Evolutionary conservation across 306 rosid genomes (phyloP), one percentile per base, ranked within the genome.

Genomic region (Trifolium pratense): DNA sequence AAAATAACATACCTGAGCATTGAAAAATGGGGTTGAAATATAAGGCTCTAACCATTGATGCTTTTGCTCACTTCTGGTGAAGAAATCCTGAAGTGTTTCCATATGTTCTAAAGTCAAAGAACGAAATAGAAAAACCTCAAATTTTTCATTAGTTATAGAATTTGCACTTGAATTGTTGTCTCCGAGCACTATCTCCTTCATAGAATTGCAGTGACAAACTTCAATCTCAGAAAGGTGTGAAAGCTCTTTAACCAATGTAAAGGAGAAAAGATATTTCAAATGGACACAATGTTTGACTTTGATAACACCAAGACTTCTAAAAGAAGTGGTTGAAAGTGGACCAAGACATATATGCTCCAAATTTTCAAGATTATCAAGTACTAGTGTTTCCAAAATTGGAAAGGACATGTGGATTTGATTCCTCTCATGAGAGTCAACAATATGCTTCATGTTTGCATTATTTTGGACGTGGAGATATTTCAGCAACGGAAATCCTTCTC

Each of bases 221-320:
- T 66, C 37, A 5, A 66, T 66, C 14, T 66, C 9, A 6, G 55
- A 66, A 66, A 66, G 36, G 3, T 66, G 55, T 3, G 37, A 21
- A 66, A 66, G 71, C 3, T 3, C 55, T 7, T 23, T 66, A 21
- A 21, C 20, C 55, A 66, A 42, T 42, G 37, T 12, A 42, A 21
- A 21, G 10, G 71, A 66, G 71, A 66, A 29, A 66, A 66, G 37
- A 66, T 66, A 42, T 42, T 66, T 66, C 7, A 66, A 66, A 66
- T 2, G 37, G 55, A 13, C 0, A 9, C 71, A 66, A 3, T 21
- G 23, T 66, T 66, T 40, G 1, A 66, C 71, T 66, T 42, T 42
- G 20, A 66, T 23, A 42, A 23, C 55, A 40, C 55, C 14, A 42
- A 66, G 71, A n/a, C 10, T 42, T 25, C 6, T 20, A 21, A 66